These are phyloP conservation scores for Mycena rosella DNA, from an alignment of 768 basidiomycete species.

Conservation along the genomic window DNA sequence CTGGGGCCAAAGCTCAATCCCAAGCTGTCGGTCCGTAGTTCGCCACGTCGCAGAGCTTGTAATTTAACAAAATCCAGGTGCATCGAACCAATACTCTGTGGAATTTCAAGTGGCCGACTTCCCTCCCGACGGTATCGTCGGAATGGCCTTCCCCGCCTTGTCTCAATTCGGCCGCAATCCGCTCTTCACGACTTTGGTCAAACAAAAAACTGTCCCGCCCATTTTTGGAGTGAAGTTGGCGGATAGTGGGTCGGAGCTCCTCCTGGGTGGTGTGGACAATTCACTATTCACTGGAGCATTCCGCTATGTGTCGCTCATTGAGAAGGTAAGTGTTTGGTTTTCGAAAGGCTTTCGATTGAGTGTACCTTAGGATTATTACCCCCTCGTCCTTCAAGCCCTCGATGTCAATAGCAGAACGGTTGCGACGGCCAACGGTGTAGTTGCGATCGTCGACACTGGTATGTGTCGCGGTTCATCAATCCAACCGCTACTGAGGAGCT, in stretches of 20 bases:
- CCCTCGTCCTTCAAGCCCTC: constrained; percentile 45
- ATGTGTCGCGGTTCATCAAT: not conserved
- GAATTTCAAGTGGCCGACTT: constrained; percentile 48
- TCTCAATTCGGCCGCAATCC: constrained; percentile 51
- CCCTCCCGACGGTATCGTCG: constrained; percentile 56
- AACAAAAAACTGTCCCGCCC: constrained; percentile 49
- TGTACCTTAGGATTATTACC: constrained; percentile 32
- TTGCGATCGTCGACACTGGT: constrained; percentile 55
- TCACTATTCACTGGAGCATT: constrained; percentile 59
- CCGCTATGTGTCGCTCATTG: constrained; percentile 52
- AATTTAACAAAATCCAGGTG: constrained; percentile 40
- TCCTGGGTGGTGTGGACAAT: constrained; percentile 66
- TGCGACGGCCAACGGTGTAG: constrained; percentile 32
- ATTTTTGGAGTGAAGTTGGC: constrained; percentile 65
- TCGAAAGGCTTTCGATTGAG: constrained; percentile 1
- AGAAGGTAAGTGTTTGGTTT: constrained; percentile 38
- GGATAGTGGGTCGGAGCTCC: constrained; percentile 60
- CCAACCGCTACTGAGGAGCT: not conserved
- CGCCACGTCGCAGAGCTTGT: not conserved
- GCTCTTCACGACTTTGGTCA: constrained; percentile 60
- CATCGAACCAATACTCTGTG: constrained; percentile 52
- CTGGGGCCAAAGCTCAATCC: constrained; percentile 52
- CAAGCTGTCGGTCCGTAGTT: constrained; percentile 23
- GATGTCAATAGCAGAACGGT: constrained; percentile 43
- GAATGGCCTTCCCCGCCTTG: constrained; percentile 58